A percentile compares a stretch with the other conserved stretches of the same genome.
Conservation (phyloP, 2,329 filamentous ascomycete species). For the Fusarium sp. region DNA sequence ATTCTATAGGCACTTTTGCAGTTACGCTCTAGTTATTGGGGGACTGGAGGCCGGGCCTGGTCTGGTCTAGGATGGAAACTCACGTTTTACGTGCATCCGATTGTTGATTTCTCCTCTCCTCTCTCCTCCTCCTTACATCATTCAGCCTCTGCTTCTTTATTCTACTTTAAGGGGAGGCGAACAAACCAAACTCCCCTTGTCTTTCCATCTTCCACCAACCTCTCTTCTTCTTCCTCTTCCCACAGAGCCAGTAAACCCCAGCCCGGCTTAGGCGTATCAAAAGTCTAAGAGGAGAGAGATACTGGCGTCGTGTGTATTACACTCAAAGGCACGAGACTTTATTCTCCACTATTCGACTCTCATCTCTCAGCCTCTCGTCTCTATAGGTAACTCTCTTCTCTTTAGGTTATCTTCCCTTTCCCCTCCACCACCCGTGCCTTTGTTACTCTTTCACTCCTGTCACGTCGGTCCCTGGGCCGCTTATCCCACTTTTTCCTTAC, state of each 20-base stretch:
- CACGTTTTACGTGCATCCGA: constrained; percentile 35
- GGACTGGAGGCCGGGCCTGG: constrained; percentile 13
- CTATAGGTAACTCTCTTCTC: background rate
- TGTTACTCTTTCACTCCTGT: constrained; percentile 3
- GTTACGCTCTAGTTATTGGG: constrained; percentile 1
- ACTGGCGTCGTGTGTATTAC: constrained; percentile 31
- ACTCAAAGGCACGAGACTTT: constrained; percentile 35
- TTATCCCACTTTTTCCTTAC: constrained; percentile 42
- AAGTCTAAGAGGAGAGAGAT: constrained; percentile 6
- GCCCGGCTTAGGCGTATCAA: background rate
- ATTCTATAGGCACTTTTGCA: background rate
- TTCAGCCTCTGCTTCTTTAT: background rate
- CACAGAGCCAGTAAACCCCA: background rate
- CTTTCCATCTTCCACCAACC: constrained; percentile 12
- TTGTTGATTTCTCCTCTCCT: constrained; percentile 25
- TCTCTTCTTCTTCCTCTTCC: constrained; percentile 9
- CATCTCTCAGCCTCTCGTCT: too few relatives aligned
- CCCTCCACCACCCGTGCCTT: constrained; percentile 13
- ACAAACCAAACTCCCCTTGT: constrained; percentile 23
- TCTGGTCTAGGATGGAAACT: constrained; percentile 32
- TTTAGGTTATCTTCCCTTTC: constrained; percentile 1
- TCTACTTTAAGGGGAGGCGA: background rate
- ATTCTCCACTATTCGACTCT: constrained; percentile 32
- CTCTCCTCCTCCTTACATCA: constrained; percentile 24
- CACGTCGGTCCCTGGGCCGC: constrained; percentile 26